phyloP scores from a whole-genome alignment of 1,139 yeast genomes.

The Arxiozyma heterogenica region DNA sequence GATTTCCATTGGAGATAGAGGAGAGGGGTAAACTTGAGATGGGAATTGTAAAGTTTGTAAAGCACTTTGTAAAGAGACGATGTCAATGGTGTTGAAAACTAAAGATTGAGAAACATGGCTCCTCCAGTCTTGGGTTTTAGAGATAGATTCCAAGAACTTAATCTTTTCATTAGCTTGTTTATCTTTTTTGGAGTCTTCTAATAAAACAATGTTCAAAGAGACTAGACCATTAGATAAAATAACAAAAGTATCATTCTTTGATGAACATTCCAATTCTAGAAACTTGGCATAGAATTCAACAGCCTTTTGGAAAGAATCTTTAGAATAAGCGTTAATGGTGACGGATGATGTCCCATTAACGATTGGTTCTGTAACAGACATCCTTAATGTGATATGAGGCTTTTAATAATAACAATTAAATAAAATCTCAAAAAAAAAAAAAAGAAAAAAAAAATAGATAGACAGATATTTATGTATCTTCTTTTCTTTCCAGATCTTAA shows the following conservation, averaged over 20 bases:
- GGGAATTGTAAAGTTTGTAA: constrained; percentile 19
- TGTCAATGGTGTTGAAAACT: constrained; percentile 29
- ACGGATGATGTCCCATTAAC: constrained; percentile 30
- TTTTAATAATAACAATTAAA: too few species aligned
- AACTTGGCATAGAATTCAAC: constrained; percentile 25
- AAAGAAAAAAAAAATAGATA: not conserved
- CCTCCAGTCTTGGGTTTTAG: constrained; percentile 31
- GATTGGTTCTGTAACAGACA: constrained; percentile 18
- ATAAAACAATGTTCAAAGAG: constrained; percentile 15
- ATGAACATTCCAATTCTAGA: constrained; percentile 16
- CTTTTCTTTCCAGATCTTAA: not conserved
- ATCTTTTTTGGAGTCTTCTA: constrained; percentile 17
- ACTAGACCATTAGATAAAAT: constrained; percentile 18
- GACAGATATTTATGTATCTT: not conserved
- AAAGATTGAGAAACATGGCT: constrained; percentile 28
- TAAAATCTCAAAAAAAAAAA: too few species aligned
- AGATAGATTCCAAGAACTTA: constrained; percentile 11
- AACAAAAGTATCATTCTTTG: constrained; percentile 3
- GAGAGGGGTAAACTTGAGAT: constrained; percentile 43
- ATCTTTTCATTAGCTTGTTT: constrained; percentile 11
- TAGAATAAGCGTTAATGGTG: constrained; percentile 25
- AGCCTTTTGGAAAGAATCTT: constrained; percentile 19
- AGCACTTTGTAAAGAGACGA: constrained; percentile 24
- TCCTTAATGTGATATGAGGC: not conserved
- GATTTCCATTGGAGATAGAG: constrained; percentile 56